A percentile compares a stretch with the other conserved stretches of the same genome.
phyloP scores from a whole-genome alignment of 2,329 filamentous ascomycete genomes.

The Simplicillium aogashimaense region DNA sequence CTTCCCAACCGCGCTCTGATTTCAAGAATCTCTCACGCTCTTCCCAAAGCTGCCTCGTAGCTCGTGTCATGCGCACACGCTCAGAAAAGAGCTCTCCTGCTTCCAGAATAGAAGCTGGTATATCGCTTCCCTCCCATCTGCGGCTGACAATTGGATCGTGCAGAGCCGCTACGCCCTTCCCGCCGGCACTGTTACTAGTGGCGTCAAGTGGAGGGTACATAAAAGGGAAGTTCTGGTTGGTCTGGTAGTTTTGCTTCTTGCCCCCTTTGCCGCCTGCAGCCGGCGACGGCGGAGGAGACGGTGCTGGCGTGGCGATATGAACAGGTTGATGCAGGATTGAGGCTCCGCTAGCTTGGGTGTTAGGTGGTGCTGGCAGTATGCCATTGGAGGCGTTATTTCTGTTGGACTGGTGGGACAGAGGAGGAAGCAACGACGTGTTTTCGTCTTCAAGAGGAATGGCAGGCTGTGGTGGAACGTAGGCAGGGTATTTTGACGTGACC shows the following conservation, averaged over 20 bases:
- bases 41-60: slow-evolving; percentile 89
- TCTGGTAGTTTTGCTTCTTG: slow-evolving; percentile 99
- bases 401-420: slow-evolving; percentile 64
- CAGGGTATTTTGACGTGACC: slow-evolving; percentile 94
- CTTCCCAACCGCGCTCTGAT: slow-evolving; percentile 79
- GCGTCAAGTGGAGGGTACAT: slow-evolving; percentile 90
- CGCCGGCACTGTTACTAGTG: slow-evolving; percentile 80
- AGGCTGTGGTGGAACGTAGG: slow-evolving; percentile 82
- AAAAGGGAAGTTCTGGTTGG: slow-evolving; percentile 97
- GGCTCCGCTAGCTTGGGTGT: slow-evolving; percentile 45
- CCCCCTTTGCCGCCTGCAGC: slow-evolving; percentile 78
- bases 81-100: slow-evolving; percentile 86
- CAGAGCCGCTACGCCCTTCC: slow-evolving; percentile 72
- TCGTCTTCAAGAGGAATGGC: slow-evolving; percentile 80
- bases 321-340: slow-evolving; percentile 94
- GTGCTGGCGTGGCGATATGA: slow-evolving; percentile 95
- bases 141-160: slow-evolving; percentile 74
- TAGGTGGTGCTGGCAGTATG: slow-evolving; percentile 47
- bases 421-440: slow-evolving; percentile 82
- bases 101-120: slow-evolving; percentile 90
- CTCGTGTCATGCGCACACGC: slow-evolving; percentile 82
- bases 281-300: slow-evolving; percentile 89
- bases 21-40: slow-evolving; percentile 86
- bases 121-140: slow-evolving; percentile 87
- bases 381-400: slow-evolving; percentile 51